Base-by-base conservation (phyloP, 1,284 basidiomycete species). In the Ustilago loliicola region DNA sequence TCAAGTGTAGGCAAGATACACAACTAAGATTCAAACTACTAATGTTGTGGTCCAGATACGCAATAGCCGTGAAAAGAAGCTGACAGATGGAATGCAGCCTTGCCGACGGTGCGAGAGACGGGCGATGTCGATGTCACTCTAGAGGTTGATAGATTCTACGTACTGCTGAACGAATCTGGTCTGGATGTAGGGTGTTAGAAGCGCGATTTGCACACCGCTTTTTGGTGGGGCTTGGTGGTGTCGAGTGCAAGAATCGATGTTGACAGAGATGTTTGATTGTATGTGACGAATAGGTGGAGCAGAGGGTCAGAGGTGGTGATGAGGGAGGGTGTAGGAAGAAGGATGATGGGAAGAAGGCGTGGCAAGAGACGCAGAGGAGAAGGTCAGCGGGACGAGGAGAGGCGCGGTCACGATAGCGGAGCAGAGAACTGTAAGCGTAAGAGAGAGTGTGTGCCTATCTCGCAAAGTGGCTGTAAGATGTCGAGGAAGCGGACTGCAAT, bases 401-500 rank as follows among this genome's bases (percentile, higher is more conserved):
- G 34, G 17, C 19, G 25, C n/a, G 30, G 27, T 17, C 27, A 23
- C 21, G 29, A 47, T 53, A 30, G 47, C 47, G 8, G 47, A 29
- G 27, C 47, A 27, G 47, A 21, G n/a, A 19, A 40, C 38, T 40
- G 13, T 40, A 40, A 40, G 45, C 45, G n/a, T 48, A 7, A 2
- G 21, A 6, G 21, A 13, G 45, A 8, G 45, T 47, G 23, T 47
- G 21, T 48, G 1, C 8, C 21, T 48, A 48, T 27, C 45, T 21
- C n/a, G 23, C n/a, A 13, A 62, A 5, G n/a, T n/a, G n/a, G n/a
- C n/a, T n/a, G n/a, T n/a, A n/a, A n/a, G n/a, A n/a, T n/a, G n/a
- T n/a, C n/a, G n/a, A 7, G 32, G 32, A 34, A 51, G 36, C n/a
- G 54, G 48, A 52, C 55, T 58, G 55, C 54, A 47, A 23, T 57